A percentile compares a stretch with the other conserved stretches of the same genome.
Conservation (phyloP, 2,329 filamentous ascomycete species). For the Magnaporthiopsis poae region DNA sequence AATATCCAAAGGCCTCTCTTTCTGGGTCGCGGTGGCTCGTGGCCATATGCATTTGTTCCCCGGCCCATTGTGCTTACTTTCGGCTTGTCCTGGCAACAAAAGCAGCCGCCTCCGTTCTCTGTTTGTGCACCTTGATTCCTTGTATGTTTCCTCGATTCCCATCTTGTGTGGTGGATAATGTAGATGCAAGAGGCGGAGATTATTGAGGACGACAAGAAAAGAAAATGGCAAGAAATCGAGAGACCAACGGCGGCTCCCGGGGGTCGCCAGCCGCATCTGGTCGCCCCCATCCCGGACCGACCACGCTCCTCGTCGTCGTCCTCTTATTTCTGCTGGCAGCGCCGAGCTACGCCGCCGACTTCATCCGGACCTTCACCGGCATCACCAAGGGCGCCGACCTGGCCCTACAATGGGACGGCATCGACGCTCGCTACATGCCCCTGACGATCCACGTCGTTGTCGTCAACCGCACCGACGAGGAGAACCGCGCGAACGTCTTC, state of each 20-base stretch:
- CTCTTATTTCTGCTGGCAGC: neutral
- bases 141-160: neutral
- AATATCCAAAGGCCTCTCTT: too few relatives aligned
- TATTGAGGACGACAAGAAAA: neutral
- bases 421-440: constrained; percentile 15
- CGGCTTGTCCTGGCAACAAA: too few relatives aligned
- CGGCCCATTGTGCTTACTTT: too few relatives aligned
- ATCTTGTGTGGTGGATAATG: neutral
- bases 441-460: constrained; percentile 17
- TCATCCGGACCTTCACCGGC: constrained; percentile 18
- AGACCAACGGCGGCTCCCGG: neutral
- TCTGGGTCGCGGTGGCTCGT: too few relatives aligned
- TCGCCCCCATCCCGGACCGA: neutral
- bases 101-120: too few relatives aligned
- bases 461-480: constrained; percentile 14
- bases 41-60: too few relatives aligned
- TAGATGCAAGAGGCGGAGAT: neutral
- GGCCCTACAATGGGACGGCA: constrained; percentile 15
- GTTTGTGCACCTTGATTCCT: neutral
- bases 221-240: neutral
- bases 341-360: constrained; percentile 11
- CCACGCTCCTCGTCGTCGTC: neutral
- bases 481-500: constrained; percentile 12
- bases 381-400: constrained; percentile 14
- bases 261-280: neutral